A percentile compares a stretch with the other conserved stretches of the same genome.
These are phyloP conservation scores for Sinapis alba DNA, from an alignment of 441 rosid species.

Conservation along the genomic window DNA sequence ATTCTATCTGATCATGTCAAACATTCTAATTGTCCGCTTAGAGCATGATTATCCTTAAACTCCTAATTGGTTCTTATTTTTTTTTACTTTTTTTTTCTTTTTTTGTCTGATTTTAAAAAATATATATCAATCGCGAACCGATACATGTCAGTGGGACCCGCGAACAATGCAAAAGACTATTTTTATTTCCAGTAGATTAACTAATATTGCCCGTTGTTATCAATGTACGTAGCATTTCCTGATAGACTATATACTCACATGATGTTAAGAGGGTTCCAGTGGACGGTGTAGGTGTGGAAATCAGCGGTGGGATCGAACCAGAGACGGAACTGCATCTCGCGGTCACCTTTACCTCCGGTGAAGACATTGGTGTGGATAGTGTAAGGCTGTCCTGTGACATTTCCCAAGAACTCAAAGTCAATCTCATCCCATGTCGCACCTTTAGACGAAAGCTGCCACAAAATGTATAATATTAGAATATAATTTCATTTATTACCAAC, in stretches of 20 bases:
- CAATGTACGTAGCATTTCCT: background rate
- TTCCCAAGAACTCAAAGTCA: constrained; percentile 70
- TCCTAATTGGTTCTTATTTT: too few species aligned
- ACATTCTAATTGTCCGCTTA: too few species aligned
- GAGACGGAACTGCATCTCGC: constrained; percentile 58
- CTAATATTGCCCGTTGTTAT: background rate
- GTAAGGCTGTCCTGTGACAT: constrained; percentile 58
- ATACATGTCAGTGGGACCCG: too few species aligned
- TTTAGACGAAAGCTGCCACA: constrained; percentile 35
- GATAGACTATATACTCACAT: constrained; percentile 42
- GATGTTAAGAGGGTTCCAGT: constrained; percentile 58
- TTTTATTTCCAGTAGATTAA: too few species aligned
- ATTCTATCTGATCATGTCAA: background rate
- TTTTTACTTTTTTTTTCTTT: too few species aligned
- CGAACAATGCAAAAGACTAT: too few species aligned
- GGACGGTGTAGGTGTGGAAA: constrained; percentile 63
- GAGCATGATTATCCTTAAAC: too few species aligned
- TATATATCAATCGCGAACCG: too few species aligned
- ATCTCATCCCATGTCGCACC: constrained; percentile 67
- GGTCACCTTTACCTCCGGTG: constrained; percentile 54
- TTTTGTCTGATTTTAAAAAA: too few species aligned
- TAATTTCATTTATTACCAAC: background rate
- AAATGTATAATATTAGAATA: background rate
- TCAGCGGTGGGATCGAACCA: constrained; percentile 64
- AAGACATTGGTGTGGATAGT: constrained; percentile 59